Evolutionary conservation across 257 asterid genomes (phyloP).

Genomic region (Solanum medicagineum): DNA sequence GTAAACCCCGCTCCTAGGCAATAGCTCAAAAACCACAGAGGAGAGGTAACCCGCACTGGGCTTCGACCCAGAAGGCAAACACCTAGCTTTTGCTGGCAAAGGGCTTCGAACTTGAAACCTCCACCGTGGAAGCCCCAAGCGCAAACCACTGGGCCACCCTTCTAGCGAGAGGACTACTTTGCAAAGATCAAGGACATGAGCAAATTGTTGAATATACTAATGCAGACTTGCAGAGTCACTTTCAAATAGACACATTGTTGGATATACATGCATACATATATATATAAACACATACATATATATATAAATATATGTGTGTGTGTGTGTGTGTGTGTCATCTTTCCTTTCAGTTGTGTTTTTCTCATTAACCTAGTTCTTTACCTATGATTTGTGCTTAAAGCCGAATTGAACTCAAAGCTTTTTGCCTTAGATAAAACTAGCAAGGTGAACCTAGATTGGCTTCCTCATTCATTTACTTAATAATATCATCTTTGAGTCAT

Average conservation of each 20-base stretch:
- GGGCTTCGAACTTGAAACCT: too few species aligned
- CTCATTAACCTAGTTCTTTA: background rate
- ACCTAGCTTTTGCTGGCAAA: too few species aligned
- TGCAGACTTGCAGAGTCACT: background rate
- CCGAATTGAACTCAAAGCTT: background rate
- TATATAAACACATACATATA: too few species aligned
- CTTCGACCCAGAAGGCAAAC: too few species aligned
- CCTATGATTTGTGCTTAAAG: background rate
- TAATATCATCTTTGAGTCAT: background rate
- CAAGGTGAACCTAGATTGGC: background rate
- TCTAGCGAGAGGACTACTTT: background rate
- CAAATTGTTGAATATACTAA: background rate
- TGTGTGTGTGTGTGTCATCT: background rate
- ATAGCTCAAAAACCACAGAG: too few species aligned
- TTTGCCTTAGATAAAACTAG: background rate
- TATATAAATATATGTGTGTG: too few species aligned
- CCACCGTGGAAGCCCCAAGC: too few species aligned
- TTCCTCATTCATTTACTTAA: background rate
- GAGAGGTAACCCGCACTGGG: too few species aligned
- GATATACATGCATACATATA: background rate
- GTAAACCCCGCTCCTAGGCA: too few species aligned
- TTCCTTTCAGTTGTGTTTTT: background rate
- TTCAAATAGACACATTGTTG: background rate
- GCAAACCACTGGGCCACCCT: too few species aligned
- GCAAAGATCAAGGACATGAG: background rate